Conservation (phyloP, 2,329 filamentous ascomycete genomes). For the Paracoccidioides brasiliensis region DNA sequence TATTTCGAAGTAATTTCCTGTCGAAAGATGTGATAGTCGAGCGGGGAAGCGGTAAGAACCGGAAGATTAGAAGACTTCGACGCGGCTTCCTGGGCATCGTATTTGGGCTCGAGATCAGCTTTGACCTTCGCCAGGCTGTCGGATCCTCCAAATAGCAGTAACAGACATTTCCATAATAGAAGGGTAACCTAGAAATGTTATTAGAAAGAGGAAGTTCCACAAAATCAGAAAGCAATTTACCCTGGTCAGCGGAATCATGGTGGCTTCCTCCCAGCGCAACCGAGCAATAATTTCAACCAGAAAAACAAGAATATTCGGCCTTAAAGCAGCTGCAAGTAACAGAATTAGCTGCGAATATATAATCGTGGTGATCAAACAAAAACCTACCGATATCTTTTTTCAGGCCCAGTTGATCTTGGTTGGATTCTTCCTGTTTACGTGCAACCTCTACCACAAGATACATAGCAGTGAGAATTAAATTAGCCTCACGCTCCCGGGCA, state of each 20-base stretch:
- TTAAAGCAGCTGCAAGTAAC: slow-evolving; percentile 38
- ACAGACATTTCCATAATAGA: slow-evolving; percentile 80
- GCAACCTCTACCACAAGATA: slow-evolving; percentile 32
- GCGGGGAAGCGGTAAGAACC: slow-evolving; percentile 80
- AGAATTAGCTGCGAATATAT: slow-evolving; percentile 15
- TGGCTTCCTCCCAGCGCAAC: slow-evolving; percentile 54
- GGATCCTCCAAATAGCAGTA: slow-evolving; percentile 73
- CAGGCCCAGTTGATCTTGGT: slow-evolving; percentile 3
- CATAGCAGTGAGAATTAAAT: slow-evolving; percentile 30
- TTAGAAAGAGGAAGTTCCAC: background rate
- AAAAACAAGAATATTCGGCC: slow-evolving; percentile 57
- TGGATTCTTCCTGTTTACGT: slow-evolving; percentile 21
- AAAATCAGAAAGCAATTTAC: slow-evolving; percentile 28
- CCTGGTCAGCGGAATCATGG: slow-evolving; percentile 46
- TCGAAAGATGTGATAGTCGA: slow-evolving; percentile 92
- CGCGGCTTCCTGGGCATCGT: slow-evolving; percentile 34
- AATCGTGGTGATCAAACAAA: background rate
- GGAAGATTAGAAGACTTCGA: slow-evolving; percentile 39
- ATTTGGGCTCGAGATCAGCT: slow-evolving; percentile 44
- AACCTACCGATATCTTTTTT: slow-evolving; percentile 11
- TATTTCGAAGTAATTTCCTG: slow-evolving; percentile 98
- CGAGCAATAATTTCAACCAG: slow-evolving; percentile 57
- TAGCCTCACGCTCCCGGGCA: slow-evolving; percentile 28
- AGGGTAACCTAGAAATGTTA: slow-evolving; percentile 50
- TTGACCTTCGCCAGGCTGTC: slow-evolving; percentile 63